phyloP scores from a whole-genome alignment of 2,329 filamentous ascomycete species.

The Colletotrichum sojae region DNA sequence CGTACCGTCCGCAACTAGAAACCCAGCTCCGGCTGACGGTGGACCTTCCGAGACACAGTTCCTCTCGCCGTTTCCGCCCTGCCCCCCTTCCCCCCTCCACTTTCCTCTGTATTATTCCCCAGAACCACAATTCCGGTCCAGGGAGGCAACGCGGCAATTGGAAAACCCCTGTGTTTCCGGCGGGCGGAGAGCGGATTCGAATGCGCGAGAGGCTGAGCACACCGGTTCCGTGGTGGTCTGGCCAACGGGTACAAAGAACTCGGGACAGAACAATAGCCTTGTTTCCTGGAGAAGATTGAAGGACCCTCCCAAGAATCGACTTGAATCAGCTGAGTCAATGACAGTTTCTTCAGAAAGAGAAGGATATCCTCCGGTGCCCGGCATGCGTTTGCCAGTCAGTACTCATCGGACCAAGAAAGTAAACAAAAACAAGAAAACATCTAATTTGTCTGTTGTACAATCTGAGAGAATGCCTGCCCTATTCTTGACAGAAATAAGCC shows the following conservation, averaged over 20 bases:
- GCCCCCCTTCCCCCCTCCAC: neutral
- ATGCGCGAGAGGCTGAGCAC: constrained; percentile 6
- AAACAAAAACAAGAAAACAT: neutral
- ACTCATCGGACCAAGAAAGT: neutral
- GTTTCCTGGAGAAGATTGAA: constrained; percentile 8
- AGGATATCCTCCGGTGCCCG: neutral
- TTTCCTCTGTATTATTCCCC: neutral
- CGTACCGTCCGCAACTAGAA: constrained; percentile 32
- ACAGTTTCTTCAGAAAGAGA: constrained; percentile 8
- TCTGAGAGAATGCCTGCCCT: constrained; percentile 2
- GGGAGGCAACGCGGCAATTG: constrained; percentile 19
- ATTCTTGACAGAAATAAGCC: constrained; percentile 7
- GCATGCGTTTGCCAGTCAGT: neutral
- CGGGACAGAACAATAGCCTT: constrained; percentile 30
- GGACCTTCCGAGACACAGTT: constrained; percentile 37
- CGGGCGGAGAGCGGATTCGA: constrained; percentile 10
- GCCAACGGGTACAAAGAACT: constrained; percentile 31
- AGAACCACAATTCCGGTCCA: neutral
- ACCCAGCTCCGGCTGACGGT: constrained; percentile 30
- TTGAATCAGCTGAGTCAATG: constrained; percentile 22
- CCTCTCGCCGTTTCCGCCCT: neutral
- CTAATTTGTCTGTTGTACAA: neutral
- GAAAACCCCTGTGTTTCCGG: constrained; percentile 14
- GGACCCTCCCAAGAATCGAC: no score
- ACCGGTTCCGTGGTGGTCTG: constrained; percentile 31